Evolutionary conservation across 139 green algal genomes (phyloP), one percentile per base, ranked within the genome.

Genomic region (Closterium sp.): DNA sequence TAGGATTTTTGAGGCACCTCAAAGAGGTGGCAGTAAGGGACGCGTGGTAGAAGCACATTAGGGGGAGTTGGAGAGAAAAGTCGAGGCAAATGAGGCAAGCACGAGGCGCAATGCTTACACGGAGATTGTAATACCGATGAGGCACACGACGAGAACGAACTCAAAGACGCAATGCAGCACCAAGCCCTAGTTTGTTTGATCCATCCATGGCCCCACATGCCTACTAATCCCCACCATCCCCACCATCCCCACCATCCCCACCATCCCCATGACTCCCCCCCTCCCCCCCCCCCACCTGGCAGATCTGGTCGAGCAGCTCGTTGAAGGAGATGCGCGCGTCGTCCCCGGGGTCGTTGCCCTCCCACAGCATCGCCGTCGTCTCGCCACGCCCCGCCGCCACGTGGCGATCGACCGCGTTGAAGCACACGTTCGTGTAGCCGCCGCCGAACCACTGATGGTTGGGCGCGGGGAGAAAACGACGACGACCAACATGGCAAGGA

Each of bases 321-420:
- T 16, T 25, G 94, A 97, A 99, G 0, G 97, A 97, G 91, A 98
- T 91, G 9, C 76, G 88, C 89, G 88, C 90, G 84, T 96, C 89
- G 1, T 95, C 89, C 30, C 88, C 95, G 8, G 93, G 93, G 34
- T 97, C 96, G 91, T 99, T 99, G 87, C 97, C 97, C 93, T 99
- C 97, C 96, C 97, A 98, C 30, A 98, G 88, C 10, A 93, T 25
- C 85, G 95, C 97, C 16, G 90, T 31, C 69, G 94, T 83, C 88
- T 92, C 91, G 0, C 96, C 96, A 19, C 91, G 94, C 1, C 96
- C 91, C 31, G 85, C 90, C 33, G n/a, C 85, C 84, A 93, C 90
- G 87, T 97, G 94, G 34, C 97, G 94, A 94, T 98, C 97, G 28
- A 98, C 93, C 84, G 93, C 95, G 93, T 98, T 98, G 96, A 98